These are phyloP conservation scores for Phoma sp. DNA, from an alignment of 2,329 filamentous ascomycete genomes.

Conservation along the genomic window DNA sequence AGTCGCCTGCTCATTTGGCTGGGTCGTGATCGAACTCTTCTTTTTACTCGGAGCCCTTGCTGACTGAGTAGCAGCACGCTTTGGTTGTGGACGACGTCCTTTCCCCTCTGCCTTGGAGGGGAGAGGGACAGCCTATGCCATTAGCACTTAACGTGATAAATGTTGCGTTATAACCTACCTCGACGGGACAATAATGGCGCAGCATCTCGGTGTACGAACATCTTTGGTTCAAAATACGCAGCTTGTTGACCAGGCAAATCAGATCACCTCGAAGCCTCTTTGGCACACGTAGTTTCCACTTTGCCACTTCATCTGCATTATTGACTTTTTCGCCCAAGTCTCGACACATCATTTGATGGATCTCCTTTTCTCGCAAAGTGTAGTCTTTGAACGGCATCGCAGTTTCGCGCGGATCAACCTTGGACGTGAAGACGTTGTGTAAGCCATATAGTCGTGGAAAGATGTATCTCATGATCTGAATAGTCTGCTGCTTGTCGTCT, in stretches of 20 bases:
- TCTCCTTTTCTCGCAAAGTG: conserved; percentile 83
- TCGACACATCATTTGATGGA: conserved; percentile 52
- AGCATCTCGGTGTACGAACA: conserved; percentile 85
- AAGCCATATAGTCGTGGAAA: conserved; percentile 91
- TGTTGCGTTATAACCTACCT: conserved; percentile 23
- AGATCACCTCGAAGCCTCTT: conserved; percentile 72
- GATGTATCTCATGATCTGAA: conserved; percentile 86
- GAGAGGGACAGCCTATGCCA: conserved; percentile 31
- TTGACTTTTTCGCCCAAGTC: conserved; percentile 23
- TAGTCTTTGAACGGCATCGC: conserved; percentile 83
- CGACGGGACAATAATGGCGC: conserved; percentile 78
- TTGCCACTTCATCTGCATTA: conserved; percentile 31
- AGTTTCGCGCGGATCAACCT: conserved; percentile 69
- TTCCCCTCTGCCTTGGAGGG: conserved; percentile 38
- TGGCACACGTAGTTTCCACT: conserved; percentile 57
- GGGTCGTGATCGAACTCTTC: not conserved
- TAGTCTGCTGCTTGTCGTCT: conserved; percentile 61
- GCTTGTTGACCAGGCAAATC: conserved; percentile 66
- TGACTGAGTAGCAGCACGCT: conserved; percentile 11
- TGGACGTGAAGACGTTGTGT: conserved; percentile 88
- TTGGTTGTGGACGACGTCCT: conserved; percentile 31
- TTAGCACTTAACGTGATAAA: conserved; percentile 20
- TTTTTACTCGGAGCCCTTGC: conserved; percentile 11
- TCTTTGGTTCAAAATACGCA: conserved; percentile 74
- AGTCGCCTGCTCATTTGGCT: not conserved